phyloP scores from a whole-genome alignment of 139 green algal species.

The Closterium sp. region DNA sequence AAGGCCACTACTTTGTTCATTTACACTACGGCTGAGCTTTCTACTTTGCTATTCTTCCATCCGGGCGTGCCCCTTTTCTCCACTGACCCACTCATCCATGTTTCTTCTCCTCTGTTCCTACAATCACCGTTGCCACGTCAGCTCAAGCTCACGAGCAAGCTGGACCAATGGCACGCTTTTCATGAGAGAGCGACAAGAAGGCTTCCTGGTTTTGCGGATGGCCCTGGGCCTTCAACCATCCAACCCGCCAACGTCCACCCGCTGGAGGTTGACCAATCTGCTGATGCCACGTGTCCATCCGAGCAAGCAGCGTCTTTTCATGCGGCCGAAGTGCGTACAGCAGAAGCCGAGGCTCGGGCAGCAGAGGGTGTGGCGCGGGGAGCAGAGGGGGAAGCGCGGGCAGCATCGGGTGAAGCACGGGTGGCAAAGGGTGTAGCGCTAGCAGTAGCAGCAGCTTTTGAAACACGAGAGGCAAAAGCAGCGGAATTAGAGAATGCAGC shows the following conservation, averaged over 20 bases:
- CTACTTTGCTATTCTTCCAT: too few species aligned
- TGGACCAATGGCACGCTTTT: neutral
- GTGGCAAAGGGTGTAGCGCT: neutral
- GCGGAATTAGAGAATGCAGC: too few species aligned
- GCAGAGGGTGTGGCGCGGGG: neutral
- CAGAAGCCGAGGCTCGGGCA: neutral
- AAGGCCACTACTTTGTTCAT: too few species aligned
- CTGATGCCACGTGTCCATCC: neutral
- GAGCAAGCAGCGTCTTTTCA: neutral
- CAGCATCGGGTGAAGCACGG: neutral
- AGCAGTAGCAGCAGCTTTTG: neutral
- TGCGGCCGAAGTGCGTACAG: neutral
- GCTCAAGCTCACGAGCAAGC: neutral
- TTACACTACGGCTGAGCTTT: too few species aligned
- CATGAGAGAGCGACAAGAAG: neutral
- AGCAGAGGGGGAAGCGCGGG: neutral
- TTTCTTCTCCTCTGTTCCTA: neutral
- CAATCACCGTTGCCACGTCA: neutral
- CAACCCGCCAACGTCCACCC: neutral
- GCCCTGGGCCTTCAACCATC: neutral
- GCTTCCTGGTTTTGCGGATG: neutral
- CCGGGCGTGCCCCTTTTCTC: too few species aligned
- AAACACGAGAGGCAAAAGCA: neutral
- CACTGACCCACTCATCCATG: too few species aligned
- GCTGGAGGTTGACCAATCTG: neutral